phyloP scores from a whole-genome alignment of 2,329 filamentous ascomycete genomes.

The Lachnellula subtilissima region DNA sequence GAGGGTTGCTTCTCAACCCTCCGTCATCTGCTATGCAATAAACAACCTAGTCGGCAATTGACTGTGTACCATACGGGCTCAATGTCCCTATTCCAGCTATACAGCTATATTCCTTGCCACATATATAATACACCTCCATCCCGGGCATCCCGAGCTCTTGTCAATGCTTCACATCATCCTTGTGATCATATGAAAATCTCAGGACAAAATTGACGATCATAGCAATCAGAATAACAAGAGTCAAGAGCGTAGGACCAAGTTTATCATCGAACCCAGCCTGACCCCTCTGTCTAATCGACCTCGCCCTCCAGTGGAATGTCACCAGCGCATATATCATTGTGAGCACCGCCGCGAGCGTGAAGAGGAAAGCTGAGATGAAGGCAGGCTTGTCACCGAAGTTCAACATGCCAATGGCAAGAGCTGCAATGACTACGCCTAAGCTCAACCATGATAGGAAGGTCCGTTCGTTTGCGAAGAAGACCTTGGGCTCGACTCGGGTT shows the following conservation, averaged over 20 bases:
- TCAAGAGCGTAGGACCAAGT: slow-evolving; percentile 86
- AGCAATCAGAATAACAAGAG: slow-evolving; percentile 77
- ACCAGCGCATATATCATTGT: slow-evolving; percentile 93
- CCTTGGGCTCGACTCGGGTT: slow-evolving; percentile 96
- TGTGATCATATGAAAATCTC: slow-evolving; percentile 50
- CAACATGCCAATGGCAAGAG: slow-evolving; percentile 90
- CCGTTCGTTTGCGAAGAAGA: slow-evolving; percentile 99
- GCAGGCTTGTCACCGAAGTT: slow-evolving; percentile 96
- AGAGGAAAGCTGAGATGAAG: slow-evolving; percentile 88
- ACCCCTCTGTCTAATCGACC: slow-evolving; percentile 83
- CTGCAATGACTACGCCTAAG: slow-evolving; percentile 97
- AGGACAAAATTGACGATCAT: slow-evolving; percentile 96
- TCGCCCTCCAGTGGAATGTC: slow-evolving; percentile 96
- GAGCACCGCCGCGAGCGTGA: slow-evolving; percentile 89
- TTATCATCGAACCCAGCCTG: slow-evolving; percentile 96
- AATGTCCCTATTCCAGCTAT: not conserved
- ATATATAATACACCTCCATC: not conserved
- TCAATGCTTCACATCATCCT: slow-evolving; percentile 10
- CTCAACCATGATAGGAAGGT: slow-evolving; percentile 99
- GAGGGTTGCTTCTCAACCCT: slow-evolving; percentile 1
- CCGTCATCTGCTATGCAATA: not conserved
- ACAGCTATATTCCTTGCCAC: not conserved
- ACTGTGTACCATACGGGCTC: not conserved
- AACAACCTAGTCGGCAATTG: not conserved
- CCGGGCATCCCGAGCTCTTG: not conserved